Base-by-base conservation (phyloP, 192 early-diverging fungal species). In the Coemansia sp. region DNA sequence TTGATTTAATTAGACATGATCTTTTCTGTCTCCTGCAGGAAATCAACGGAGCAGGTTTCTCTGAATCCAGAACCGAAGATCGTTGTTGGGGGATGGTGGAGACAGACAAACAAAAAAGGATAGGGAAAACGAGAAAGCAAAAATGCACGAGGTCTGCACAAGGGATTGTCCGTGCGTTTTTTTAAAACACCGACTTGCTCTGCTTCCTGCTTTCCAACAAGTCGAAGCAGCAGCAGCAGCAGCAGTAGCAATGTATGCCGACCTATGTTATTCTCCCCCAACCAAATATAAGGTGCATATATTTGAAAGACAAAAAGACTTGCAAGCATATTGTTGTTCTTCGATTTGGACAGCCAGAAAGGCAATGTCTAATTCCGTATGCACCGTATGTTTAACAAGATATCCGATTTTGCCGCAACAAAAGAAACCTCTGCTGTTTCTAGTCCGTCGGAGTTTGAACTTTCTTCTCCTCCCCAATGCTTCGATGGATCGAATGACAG, bases 171-270 rank as follows among this genome's bases (percentile, higher is more conserved):
- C 5, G 44, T 46, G 49, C 49, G 23, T 52, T 52, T 52, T 6
- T 48, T 48, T 24, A n/a, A 52, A 52, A 52, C 23, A 20, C 49
- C 49, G 49, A 52, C 49, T 56, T 36, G 34, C 36, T 58, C 34
- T 34, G 15, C 18, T 58, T 58, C 56, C 5, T 58, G 15, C 7
- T 58, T 58, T 10, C 23, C 30, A 30, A 1, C 30, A 30, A 30
- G 30, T 1, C 30, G 30, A 30, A 30, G 30, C 30, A 30, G 30
- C 30, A 24, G 21, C 21, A 4, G 3, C 3, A 11, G 3, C 49
- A 24, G 21, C 21, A 11, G 49, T 52, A 52, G 20, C 6, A 52
- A 52, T 52, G 49, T 24, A 52, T 24, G 23, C 26, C 49, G 14
- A 52, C 14, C 23, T 52, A 26, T 52, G 23, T 0, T 24, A 52